Evolutionary conservation across 306 rosid species (phyloP), one percentile per base, ranked within the genome.

Genomic region (Sicyos edulis): DNA sequence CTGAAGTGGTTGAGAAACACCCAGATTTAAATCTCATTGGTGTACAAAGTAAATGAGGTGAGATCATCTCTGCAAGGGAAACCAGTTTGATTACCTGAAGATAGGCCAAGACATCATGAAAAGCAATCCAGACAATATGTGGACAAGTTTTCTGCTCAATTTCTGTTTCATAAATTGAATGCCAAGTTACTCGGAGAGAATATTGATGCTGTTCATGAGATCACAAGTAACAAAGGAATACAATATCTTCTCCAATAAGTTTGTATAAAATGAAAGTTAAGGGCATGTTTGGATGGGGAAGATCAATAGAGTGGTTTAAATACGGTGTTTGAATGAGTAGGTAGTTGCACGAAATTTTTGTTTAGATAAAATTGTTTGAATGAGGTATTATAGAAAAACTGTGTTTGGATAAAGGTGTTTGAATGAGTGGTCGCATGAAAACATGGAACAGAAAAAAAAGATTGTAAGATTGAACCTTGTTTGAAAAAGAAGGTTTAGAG

Each of bases 141-240:
- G 97, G 16, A 91, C 97, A 70, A 93, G 83, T 79, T 93, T 90
- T 85, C 97, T 88, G 75, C 92, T 91, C 86, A 91, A 70, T 73
- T 79, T 80, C 97, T 93, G 85, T 57, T 44, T 42, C 70, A n/a
- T n/a, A n/a, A n/a, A 81, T 40, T 19, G 15, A 29, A 29, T 29
- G 1, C 4, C 32, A n/a, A 10, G 17, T 44, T 40, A 12, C 10
- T 7, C 19, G 2, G 11, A 17, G 34, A 24, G 10, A 71, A 20
- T 47, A 26, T 54, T 69, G 17, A 71, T 22, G 12, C 15, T 42
- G 20, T 62, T 63, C 64, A 58, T 45, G 29, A 51, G 5, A n/a
- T n/a, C n/a, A n/a, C n/a, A n/a, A 10, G 14, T n/a, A 53, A 71
- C 29, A 71, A 29, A 24, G 14, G 61, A 70, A 71, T 0, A n/a